phyloP scores from a whole-genome alignment of 1,284 basidiomycete genomes.

The Ceratobasidium sp. region DNA sequence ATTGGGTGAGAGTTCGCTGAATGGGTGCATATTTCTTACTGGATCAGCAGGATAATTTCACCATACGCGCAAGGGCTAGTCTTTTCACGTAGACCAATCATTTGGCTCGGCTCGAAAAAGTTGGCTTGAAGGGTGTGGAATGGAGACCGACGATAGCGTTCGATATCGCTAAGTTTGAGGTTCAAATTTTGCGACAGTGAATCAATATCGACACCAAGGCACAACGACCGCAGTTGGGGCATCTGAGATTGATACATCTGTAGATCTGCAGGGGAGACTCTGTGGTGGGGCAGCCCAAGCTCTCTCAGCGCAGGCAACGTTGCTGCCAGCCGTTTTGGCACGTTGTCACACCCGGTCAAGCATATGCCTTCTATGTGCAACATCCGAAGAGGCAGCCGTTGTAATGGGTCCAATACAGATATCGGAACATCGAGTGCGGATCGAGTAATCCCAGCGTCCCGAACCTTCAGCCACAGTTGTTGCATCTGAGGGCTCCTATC shows the following conservation, averaged over 20 bases:
- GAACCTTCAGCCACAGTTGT: not conserved
- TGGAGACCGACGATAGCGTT: not conserved
- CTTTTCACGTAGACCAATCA: not conserved
- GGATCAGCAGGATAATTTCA: not conserved
- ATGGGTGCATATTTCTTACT: not conserved
- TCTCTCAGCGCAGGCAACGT: not conserved
- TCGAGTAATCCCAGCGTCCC: not conserved
- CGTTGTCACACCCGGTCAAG: not conserved
- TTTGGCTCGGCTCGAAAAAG: not conserved
- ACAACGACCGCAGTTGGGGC: not conserved
- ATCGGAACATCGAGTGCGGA: not conserved
- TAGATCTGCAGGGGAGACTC: not conserved
- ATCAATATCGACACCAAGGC: not conserved
- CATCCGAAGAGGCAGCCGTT: not conserved
- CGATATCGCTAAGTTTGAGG: not conserved
- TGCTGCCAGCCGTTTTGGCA: not conserved
- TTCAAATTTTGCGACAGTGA: not conserved
- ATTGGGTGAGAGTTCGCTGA: not conserved
- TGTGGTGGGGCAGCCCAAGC: not conserved
- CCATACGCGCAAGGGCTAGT: not conserved
- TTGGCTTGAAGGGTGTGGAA: not conserved
- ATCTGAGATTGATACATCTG: not conserved
- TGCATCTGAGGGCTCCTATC: not conserved
- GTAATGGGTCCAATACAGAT: not conserved
- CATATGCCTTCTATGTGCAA: not conserved